Conservation (phyloP, 768 basidiomycete genomes). For the Hysterangium stoloniferum region DNA sequence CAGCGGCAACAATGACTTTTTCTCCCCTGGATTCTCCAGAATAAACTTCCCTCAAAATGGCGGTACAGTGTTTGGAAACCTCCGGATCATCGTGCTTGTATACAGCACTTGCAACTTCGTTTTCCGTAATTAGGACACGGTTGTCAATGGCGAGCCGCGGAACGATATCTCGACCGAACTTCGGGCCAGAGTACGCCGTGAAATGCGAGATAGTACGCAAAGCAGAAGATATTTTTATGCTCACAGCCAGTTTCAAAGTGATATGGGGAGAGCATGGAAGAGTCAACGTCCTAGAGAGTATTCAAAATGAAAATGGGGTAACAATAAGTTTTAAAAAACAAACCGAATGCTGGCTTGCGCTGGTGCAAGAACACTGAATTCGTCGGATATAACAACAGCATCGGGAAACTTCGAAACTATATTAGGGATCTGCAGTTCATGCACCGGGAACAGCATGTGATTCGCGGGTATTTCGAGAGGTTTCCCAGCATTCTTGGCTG, state of each 20-base stretch:
- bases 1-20: conserved; percentile 41
- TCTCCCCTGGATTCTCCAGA: conserved; percentile 34
- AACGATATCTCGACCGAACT: conserved; percentile 43
- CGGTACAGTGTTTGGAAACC: conserved; percentile 44
- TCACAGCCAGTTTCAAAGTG: conserved; percentile 45
- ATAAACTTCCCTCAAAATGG: conserved; percentile 39
- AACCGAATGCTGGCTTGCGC: conserved; percentile 52
- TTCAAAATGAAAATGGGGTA: conserved; percentile 49
- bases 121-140: conserved; percentile 35
- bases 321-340: conserved; percentile 23
- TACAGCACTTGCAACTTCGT: conserved; percentile 44
- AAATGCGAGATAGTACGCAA: conserved; percentile 53
- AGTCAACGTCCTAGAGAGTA: conserved; percentile 44
- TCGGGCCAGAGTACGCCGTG: conserved; percentile 49
- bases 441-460: conserved; percentile 41
- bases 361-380: conserved; percentile 34
- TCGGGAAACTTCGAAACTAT: conserved; percentile 44
- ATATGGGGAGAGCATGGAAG: conserved; percentile 37
- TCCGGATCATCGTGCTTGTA: conserved; percentile 37
- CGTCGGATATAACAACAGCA: conserved; percentile 34
- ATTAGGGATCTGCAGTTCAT: conserved; percentile 46
- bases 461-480: conserved; percentile 27
- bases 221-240: conserved; percentile 50
- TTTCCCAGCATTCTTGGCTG: conserved; percentile 30
- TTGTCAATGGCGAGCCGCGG: conserved; percentile 40